phyloP scores from a whole-genome alignment of 2,329 filamentous ascomycete genomes.

The Fusarium hostae region DNA sequence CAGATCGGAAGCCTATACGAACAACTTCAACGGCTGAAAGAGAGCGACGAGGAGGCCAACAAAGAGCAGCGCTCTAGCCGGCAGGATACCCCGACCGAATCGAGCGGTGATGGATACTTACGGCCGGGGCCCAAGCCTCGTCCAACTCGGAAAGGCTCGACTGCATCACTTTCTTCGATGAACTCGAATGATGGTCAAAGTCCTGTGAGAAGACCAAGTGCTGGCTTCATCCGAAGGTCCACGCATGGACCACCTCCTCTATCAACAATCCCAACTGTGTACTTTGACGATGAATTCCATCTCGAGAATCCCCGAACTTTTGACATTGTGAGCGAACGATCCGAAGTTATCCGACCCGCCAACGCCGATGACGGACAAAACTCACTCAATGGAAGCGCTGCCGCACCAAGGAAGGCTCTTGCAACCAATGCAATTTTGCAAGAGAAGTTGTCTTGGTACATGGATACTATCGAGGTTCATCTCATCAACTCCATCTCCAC shows the following conservation, averaged over 20 bases:
- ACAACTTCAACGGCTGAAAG: constrained; percentile 84
- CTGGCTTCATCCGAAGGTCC: constrained; percentile 65
- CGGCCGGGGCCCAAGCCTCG: constrained; percentile 53
- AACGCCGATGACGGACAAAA: constrained; percentile 67
- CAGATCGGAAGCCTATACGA: constrained; percentile 91
- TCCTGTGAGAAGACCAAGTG: constrained; percentile 57
- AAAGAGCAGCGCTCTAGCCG: constrained; percentile 55
- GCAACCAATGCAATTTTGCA: constrained; percentile 97
- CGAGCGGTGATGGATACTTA: constrained; percentile 56
- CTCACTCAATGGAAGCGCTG: constrained; percentile 65
- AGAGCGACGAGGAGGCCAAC: constrained; percentile 73
- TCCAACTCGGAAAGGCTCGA: constrained; percentile 49
- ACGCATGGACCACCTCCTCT: constrained; percentile 82
- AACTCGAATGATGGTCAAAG: constrained; percentile 61
- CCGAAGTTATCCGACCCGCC: constrained; percentile 86
- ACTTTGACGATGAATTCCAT: constrained; percentile 95
- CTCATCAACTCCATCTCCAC: constrained; percentile 96
- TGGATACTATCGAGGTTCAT: constrained; percentile 98
- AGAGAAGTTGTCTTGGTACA: constrained; percentile 99
- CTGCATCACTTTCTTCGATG: constrained; percentile 60
- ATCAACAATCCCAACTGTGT: constrained; percentile 91
- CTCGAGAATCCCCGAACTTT: constrained; percentile 96
- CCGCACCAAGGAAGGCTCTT: constrained; percentile 79
- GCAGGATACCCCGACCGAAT: constrained; percentile 56
- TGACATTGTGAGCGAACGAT: constrained; percentile 94